Percentiles rank a stretch among this genome's conserved stretches.
Conservation (phyloP, 805 yeast genomes). For the Spathaspora arborariae region DNA sequence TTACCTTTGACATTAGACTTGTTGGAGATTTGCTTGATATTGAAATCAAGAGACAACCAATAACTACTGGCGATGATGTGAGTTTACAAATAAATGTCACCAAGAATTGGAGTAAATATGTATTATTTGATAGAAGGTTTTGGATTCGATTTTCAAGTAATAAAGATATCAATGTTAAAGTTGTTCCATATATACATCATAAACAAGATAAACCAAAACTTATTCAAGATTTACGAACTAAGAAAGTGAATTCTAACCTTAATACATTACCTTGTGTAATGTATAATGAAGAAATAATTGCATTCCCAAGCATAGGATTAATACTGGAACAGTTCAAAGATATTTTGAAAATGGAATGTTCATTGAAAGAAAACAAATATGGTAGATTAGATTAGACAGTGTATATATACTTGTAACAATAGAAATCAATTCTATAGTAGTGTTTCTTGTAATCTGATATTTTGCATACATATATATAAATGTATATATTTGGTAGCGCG, state of each 20-base stretch:
- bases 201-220: constrained; percentile 7
- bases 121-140: constrained; percentile 37
- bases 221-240: background rate
- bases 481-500: no score
- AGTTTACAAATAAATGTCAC: background rate
- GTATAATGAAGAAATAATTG: constrained; percentile 5
- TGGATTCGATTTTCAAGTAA: constrained; percentile 23
- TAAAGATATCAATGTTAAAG: constrained; percentile 1
- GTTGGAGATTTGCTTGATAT: constrained; percentile 7
- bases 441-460: no score
- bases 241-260: background rate
- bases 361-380: constrained; percentile 11
- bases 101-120: constrained; percentile 24
- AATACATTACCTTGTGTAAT: constrained; percentile 4
- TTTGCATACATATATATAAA: no score
- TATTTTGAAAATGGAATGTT: constrained; percentile 14
- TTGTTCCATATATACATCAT: constrained; percentile 16
- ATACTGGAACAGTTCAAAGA: background rate
- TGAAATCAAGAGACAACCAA: constrained; percentile 20
- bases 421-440: background rate
- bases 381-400: background rate
- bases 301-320: constrained; percentile 14
- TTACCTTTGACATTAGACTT: constrained; percentile 13
- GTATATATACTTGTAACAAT: background rate
- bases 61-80: constrained; percentile 6